Evolutionary conservation across 2,329 filamentous ascomycete genomes (phyloP), one percentile per base, ranked within the genome.

Genomic region (Venturia nashicola): DNA sequence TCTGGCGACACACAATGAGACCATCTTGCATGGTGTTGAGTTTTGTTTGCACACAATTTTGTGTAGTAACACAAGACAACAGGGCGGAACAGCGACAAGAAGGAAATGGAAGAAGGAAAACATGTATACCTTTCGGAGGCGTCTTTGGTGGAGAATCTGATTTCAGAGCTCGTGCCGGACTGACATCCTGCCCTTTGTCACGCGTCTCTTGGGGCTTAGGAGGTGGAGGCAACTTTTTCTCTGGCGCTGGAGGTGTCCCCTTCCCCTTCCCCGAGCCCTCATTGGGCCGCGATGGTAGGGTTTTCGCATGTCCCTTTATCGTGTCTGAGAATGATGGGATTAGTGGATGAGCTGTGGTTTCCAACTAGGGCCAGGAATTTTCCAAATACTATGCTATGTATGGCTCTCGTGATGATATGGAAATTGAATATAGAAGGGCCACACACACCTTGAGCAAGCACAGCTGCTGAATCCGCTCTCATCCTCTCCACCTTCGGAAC

Each of bases 271-370:
- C 18, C 14, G 51, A 16, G 44, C 32, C 43, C 42, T 34, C 60
- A 51, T 62, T 62, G 23, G 60, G 60, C 43, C 18, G 20, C 14
- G 23, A 46, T 27, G 60, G 60, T 48, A 62, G 51, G 51, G 16
- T 57, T 57, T 36, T 57, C 32, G 8, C 51, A 57, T 57, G 14
- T 36, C 51, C 39, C 51, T 57, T 57, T n/a, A 12, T 5, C 18
- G 51, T 36, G 51, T 57, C 51, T 57, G 51, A 20, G 27, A 57
- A 36, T 34, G 18, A 57, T 36, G 5, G 51, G 32, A 36, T 57
- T 57, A 57, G 51, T 39, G 36, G 11, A 7, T 36, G 27, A 51
- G 20, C 14, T 23, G 23, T 27, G 20, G 20, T 51, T 51, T 27
- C 20, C 46, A 36, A 20, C 5, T 57, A 57, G 27, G 27, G 27